phyloP scores from a whole-genome alignment of 2,329 filamentous ascomycete genomes.

The Aspergillus calidoustus region DNA sequence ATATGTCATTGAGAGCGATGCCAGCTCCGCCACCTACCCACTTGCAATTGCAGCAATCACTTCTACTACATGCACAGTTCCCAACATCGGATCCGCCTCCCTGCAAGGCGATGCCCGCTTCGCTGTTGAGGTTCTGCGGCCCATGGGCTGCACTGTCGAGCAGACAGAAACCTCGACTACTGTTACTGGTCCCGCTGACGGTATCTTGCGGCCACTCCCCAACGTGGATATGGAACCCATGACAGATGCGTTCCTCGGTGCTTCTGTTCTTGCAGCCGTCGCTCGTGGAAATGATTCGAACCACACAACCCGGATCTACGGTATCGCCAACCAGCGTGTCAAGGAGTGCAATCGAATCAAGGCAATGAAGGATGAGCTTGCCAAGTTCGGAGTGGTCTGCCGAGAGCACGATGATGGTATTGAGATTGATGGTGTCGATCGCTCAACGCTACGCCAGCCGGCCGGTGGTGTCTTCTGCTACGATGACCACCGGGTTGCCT shows the following conservation, averaged over 20 bases:
- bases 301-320: conserved; percentile 78
- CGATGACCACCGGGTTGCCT: conserved; percentile 95
- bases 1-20: conserved; percentile 94
- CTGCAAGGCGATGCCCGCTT: conserved; percentile 95
- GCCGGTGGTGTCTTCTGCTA: conserved; percentile 82
- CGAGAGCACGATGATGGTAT: conserved; percentile 95
- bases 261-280: conserved; percentile 88
- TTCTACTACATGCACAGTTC: conserved; percentile 91
- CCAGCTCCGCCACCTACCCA: conserved; percentile 95
- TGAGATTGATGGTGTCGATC: conserved; percentile 61
- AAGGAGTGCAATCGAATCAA: conserved; percentile 97
- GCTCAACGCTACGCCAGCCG: conserved; percentile 59
- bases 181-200: conserved; percentile 81
- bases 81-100: conserved; percentile 91
- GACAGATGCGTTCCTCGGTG: conserved; percentile 97
- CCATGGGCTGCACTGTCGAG: conserved; percentile 91
- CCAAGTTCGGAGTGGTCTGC: conserved; percentile 88
- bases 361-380: conserved; percentile 93
- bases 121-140: conserved; percentile 82
- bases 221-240: conserved; percentile 98
- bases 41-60: conserved; percentile 93
- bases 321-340: conserved; percentile 96
- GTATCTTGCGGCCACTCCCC: conserved; percentile 72
- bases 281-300: conserved; percentile 69
- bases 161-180: conserved; percentile 87